Evolutionary conservation across 106 monocot species (phyloP), one percentile per base, ranked within the genome.

Genomic region (Vanilla planifolia): DNA sequence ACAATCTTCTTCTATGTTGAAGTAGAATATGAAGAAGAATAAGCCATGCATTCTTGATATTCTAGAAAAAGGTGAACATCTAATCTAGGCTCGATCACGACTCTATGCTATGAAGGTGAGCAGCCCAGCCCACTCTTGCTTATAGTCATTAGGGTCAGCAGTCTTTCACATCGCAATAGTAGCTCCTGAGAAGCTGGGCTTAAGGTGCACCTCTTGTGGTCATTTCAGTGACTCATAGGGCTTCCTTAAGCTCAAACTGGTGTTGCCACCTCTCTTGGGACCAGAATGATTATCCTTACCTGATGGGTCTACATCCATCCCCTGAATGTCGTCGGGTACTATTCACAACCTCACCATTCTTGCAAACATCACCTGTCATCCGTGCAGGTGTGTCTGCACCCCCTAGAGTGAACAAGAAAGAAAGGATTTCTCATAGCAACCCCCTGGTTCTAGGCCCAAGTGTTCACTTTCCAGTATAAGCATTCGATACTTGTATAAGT

Each of bases 401-500:
- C 60, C 59, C 35, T 63, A 24, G 43, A 63, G 45, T 63, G 62
- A 45, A 46, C 28, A n/a, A 63, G 62, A 63, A 63, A 45, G 44
- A 63, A 63, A 46, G 62, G 39, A 63, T 63, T 63, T 63, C 62
- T 63, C 45, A 30, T 43, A 61, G 61, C 39, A 61, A 61, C 43
- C 61, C 61, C 61, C 61, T 41, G 25, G 61, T 61, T 61, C 43
- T 24, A 43, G 61, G 27, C 61, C 40, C 61, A 61, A 23, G 59
- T 42, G 43, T 61, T 41, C 40, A 61, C 61, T 61, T 61, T 61
- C 35, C 35, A 14, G 59, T 59, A 59, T 55, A 14, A 55, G 55
- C 55, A 55, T 55, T 55, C 29, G 8, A 27, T 55, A 55, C 30
- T 29, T 55, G 55, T 55, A 30, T 55, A 55, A 30, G 30, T 9